Conservation (phyloP, 2,329 filamentous ascomycete species). For the Sporothrix brunneoviolacea region DNA sequence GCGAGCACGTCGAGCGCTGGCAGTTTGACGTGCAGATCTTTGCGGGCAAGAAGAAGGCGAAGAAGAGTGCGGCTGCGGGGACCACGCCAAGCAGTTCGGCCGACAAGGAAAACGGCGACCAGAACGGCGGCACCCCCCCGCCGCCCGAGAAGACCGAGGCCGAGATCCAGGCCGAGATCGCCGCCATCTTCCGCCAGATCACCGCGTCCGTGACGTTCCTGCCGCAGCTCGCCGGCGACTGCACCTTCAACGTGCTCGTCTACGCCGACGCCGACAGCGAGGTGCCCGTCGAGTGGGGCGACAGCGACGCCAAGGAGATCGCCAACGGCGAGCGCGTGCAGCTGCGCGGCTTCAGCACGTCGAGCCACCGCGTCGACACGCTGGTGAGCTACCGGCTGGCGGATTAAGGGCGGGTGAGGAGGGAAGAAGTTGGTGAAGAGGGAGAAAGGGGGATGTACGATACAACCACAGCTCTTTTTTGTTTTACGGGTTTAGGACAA, state of each 20-base stretch:
- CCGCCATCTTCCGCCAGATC: slow-evolving; percentile 94
- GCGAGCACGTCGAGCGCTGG: slow-evolving; percentile 94
- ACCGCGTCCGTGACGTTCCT: slow-evolving; percentile 96
- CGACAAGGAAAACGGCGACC: slow-evolving; percentile 20
- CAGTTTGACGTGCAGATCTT: slow-evolving; percentile 68
- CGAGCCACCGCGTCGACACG: slow-evolving; percentile 88
- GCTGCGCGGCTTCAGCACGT: slow-evolving; percentile 91
- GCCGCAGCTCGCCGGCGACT: slow-evolving; percentile 86
- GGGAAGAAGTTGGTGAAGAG: too few species aligned
- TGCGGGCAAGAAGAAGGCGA: slow-evolving; percentile 26
- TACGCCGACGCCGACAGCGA: slow-evolving; percentile 96
- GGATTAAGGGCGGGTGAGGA: slow-evolving; percentile 29
- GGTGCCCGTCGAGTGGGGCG: slow-evolving; percentile 96
- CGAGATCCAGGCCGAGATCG: slow-evolving; percentile 93
- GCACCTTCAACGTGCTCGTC: slow-evolving; percentile 97
- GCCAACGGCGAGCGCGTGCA: slow-evolving; percentile 91
- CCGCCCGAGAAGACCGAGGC: slow-evolving; percentile 75
- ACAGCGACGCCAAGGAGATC: slow-evolving; percentile 97
- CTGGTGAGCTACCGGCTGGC: slow-evolving; percentile 80
- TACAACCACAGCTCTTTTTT: too few species aligned
- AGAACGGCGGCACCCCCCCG: slow-evolving; percentile 27
- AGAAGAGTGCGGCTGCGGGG: slow-evolving; percentile 16
- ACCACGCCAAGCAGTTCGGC: slow-evolving; percentile 25
- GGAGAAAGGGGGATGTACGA: too few species aligned
- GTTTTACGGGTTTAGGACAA: background rate